Evolutionary conservation across 2,329 filamentous ascomycete species (phyloP), one percentile per base, ranked within the genome.

Genomic region (Allantophomopsis lycopodina): DNA sequence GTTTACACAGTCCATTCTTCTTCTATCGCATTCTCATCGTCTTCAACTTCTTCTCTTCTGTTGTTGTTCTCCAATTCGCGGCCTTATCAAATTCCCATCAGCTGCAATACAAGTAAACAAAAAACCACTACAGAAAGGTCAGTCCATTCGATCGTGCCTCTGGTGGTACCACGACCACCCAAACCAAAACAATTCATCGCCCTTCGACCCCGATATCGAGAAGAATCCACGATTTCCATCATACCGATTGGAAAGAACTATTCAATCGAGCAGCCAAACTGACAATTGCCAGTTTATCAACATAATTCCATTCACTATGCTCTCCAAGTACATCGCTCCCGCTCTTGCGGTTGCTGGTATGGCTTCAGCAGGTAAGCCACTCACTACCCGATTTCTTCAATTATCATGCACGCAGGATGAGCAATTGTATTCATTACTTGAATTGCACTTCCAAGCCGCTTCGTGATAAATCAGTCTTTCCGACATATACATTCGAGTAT

Each of bases 261-360:
- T 8, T 28, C 8, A 5, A 10, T 28, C 23, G 23, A 23, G 18
- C 32, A 30, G 17, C 32, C 21, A 13, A 28, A 20, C 37, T 31
- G 40, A 43, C 40, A 41, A 16, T 36, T 28, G 16, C 40, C 37
- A 53, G 51, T 50, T 35, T 17, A 35, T n/a, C 21, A 43, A 28
- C 30, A 36, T 43, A 21, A 15, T 38, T 41, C 47, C 42, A 49
- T 50, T 51, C 60, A 68, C 52, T 53, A 71, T 71, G 67, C 23
- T 60, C 57, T 62, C 57, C 52, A 55, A 60, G 54, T 60, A 62
- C 50, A 41, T 68, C 45, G 51, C 68, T 40, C 60, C 65, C 47
- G 66, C 64, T 54, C 50, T 63, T 42, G 53, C 63, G 61, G 66
- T 63, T 38, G 42, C 68, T 38, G 50, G 59, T 45, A 49, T 65